Conservation (phyloP, 2,329 filamentous ascomycete genomes). For the Aspergillus fumigatiaffinis region DNA sequence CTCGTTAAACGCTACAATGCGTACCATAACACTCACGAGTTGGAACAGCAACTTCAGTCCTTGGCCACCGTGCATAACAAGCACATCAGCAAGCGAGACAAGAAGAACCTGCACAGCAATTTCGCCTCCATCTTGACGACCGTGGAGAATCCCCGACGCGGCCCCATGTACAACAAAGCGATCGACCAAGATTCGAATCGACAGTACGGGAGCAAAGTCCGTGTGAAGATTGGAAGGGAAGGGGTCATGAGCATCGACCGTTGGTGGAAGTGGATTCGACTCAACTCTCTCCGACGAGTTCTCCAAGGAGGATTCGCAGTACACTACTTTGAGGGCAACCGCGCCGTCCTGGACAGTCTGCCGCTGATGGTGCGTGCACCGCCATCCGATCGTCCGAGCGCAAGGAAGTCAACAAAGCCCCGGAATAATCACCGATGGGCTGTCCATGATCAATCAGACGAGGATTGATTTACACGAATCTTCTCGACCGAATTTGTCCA, state of each 20-base stretch:
- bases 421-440: conserved; percentile 28
- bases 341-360: conserved; percentile 57
- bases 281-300: conserved; percentile 58
- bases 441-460: conserved; percentile 25
- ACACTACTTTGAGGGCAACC: conserved; percentile 59
- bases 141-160: conserved; percentile 62
- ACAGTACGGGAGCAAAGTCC: conserved; percentile 60
- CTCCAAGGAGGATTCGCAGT: conserved; percentile 60
- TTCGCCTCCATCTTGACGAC: conserved; percentile 65
- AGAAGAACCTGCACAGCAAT: conserved; percentile 61
- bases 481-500: background rate
- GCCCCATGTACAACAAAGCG: conserved; percentile 63
- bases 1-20: conserved; percentile 63
- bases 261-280: conserved; percentile 69
- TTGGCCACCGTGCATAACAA: conserved; percentile 59
- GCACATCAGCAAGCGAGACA: conserved; percentile 62
- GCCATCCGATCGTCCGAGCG: conserved; percentile 21
- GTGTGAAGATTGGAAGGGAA: conserved; percentile 54
- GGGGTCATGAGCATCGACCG: conserved; percentile 63
- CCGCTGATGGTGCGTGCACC: conserved; percentile 43
- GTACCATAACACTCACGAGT: conserved; percentile 60
- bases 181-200: conserved; percentile 58
- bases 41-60: conserved; percentile 56
- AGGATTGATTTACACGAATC: conserved; percentile 11
- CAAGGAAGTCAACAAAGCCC: conserved; percentile 25